phyloP scores from a whole-genome alignment of 1,139 yeast genomes.

The Candida tetrigidarum region DNA sequence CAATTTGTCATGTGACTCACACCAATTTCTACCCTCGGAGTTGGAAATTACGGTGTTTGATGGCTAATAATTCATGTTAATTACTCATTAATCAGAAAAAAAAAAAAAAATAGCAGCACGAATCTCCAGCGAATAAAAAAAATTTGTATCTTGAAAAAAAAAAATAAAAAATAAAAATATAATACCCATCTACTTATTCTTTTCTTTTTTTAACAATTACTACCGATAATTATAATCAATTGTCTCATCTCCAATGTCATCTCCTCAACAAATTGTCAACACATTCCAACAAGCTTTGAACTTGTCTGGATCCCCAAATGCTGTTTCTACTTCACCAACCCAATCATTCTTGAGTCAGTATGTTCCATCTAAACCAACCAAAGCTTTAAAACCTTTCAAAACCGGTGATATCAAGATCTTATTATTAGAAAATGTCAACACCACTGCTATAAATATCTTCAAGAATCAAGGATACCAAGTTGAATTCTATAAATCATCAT shows the following conservation, averaged over 20 bases:
- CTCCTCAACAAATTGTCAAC: constrained; percentile 70
- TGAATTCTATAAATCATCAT: constrained; percentile 87
- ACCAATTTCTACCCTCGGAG: constrained; percentile 1
- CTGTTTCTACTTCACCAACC: constrained; percentile 78
- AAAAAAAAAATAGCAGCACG: neutral
- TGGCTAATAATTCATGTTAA: too few species aligned
- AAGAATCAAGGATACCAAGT: constrained; percentile 94
- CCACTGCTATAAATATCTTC: constrained; percentile 88
- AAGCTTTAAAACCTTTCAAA: constrained; percentile 84
- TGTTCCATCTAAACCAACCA: constrained; percentile 53
- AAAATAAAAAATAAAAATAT: too few species aligned
- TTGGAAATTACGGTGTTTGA: neutral
- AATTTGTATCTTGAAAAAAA: neutral
- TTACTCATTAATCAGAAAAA: constrained; percentile 2
- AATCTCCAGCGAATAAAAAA: neutral
- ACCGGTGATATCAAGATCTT: constrained; percentile 93
- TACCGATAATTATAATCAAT: neutral
- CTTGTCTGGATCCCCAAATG: constrained; percentile 56
- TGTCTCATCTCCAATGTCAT: constrained; percentile 47
- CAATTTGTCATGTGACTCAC: neutral
- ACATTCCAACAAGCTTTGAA: constrained; percentile 59
- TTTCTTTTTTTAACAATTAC: neutral
- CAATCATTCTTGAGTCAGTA: constrained; percentile 53
- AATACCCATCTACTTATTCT: neutral
- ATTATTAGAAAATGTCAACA: constrained; percentile 89